Evolutionary conservation across 768 basidiomycete species (phyloP).

Genomic region (Austroboletus eburneus): DNA sequence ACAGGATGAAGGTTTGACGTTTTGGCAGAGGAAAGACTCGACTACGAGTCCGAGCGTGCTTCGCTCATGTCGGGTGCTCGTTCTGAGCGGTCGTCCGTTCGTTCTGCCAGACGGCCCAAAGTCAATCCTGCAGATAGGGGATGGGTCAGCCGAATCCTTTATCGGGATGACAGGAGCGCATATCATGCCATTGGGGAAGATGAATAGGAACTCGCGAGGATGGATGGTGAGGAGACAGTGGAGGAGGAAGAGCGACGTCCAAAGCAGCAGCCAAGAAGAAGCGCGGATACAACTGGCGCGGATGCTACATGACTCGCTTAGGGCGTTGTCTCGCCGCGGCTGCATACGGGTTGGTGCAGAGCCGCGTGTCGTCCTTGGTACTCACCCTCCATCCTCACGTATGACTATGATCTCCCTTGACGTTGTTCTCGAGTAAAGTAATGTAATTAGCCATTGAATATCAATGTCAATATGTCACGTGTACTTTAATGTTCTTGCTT

Average conservation of each 20-base stretch:
- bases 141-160: constrained; percentile 51
- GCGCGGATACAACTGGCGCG: constrained; percentile 5
- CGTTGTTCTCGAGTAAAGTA: constrained; percentile 2
- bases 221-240: constrained; percentile 35
- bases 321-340: constrained; percentile 1
- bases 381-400: constrained; percentile 28
- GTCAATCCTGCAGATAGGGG: constrained; percentile 27
- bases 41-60: constrained; percentile 61
- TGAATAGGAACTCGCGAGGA: constrained; percentile 58
- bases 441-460: constrained; percentile 6
- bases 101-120: constrained; percentile 23
- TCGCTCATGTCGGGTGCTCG: constrained; percentile 45
- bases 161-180: constrained; percentile 36
- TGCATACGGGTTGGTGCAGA: constrained; percentile 4
- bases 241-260: constrained; percentile 21
- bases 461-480: constrained; percentile 10
- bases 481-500: constrained; percentile 24
- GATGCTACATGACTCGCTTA: constrained; percentile 6
- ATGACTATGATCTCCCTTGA: constrained; percentile 3
- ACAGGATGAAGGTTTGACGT: constrained; percentile 14
- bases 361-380: constrained; percentile 7
- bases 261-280: constrained; percentile 12
- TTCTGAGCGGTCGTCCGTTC: constrained; percentile 37
- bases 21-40: constrained; percentile 51
- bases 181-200: constrained; percentile 50